Base-by-base conservation (phyloP, 306 rosid genomes). In the Rosa multiflora region DNA sequence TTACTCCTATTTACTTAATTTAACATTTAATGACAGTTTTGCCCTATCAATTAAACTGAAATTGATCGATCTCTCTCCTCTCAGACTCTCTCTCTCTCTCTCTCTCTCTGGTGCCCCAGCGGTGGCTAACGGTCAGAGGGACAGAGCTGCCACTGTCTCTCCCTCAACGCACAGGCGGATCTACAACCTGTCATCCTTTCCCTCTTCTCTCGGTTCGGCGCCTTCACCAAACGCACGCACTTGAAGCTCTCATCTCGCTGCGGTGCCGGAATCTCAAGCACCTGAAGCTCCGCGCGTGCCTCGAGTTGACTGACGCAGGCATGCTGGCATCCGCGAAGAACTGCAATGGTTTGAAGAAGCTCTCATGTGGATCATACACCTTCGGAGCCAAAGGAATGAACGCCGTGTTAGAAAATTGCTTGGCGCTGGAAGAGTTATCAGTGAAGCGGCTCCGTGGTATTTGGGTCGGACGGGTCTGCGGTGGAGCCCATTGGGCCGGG, bases 351-450 rank as follows among this genome's bases (percentile, higher is more conserved):
- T 86, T 96, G 94, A 96, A 90, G 87, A 96, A 96, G 84, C 94
- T 96, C 26, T 96, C 99, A 7, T 96, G 99, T 63, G 99, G 96
- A 82, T 96, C 96, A 6, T 96, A 98, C 86, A 85, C 85, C 0
- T 96, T 96, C 72, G 98, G 99, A 72, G 85, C 99, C 21, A 91
- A 83, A 74, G 99, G 94, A 5, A 90, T 93, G 98, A 93, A 93
- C 88, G 98, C 98, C 0, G 89, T 96, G 69, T 91, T 96, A 15
- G 86, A 90, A 32, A 82, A 90, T 23, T 96, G 98, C 43, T 76
- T 84, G 0, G 78, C 82, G 2, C 93, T 96, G 0, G 99, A 96
- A 72, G 99, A 96, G 61, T 75, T 96, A 23, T 96, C 98, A 32
- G 96, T 96, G 42, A 96, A 96, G 88, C 90, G 97, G 48, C 93